Percentiles rank a stretch among this genome's conserved stretches.
Conservation (phyloP, 2,329 filamentous ascomycete genomes). For the Aureobasidium sp. region DNA sequence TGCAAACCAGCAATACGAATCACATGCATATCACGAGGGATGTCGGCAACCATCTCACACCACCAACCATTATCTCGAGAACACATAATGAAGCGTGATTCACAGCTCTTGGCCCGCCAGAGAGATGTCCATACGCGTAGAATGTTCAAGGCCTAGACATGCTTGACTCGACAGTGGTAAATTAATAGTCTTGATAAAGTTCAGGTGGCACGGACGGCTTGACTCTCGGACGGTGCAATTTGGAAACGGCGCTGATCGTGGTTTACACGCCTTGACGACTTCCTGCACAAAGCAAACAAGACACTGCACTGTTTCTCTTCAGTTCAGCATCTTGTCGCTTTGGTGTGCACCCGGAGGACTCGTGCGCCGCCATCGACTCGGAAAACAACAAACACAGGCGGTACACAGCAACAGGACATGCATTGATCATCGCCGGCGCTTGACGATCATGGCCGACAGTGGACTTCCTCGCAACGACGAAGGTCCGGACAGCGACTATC, state of each 20-base stretch:
- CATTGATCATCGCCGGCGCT: conserved; percentile 8
- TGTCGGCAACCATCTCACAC: not conserved
- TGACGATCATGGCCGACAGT: conserved; percentile 9
- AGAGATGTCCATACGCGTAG: not conserved
- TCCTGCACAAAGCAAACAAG: not conserved
- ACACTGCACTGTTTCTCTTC: not conserved
- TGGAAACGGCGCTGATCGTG: conserved; percentile 6
- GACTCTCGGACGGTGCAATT: not conserved
- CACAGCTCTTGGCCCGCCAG: not conserved
- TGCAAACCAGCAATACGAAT: too few relatives aligned
- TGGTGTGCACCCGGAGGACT: not conserved
- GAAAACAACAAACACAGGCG: not conserved
- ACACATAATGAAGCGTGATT: not conserved
- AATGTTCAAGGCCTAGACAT: not conserved
- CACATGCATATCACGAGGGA: not conserved
- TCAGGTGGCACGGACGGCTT: conserved; percentile 2
- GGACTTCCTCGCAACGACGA: not conserved
- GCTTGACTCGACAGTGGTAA: not conserved
- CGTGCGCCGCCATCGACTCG: not conserved
- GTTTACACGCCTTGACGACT: not conserved
- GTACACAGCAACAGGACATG: conserved; percentile 1
- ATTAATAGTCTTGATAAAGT: not conserved
- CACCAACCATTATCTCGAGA: not conserved
- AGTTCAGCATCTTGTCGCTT: not conserved
- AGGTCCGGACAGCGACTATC: not conserved